Evolutionary conservation across 202 grass and related monocot genomes (phyloP), one percentile per base, ranked within the genome.

Genomic region (Schoenoplectus tabernaemontani): DNA sequence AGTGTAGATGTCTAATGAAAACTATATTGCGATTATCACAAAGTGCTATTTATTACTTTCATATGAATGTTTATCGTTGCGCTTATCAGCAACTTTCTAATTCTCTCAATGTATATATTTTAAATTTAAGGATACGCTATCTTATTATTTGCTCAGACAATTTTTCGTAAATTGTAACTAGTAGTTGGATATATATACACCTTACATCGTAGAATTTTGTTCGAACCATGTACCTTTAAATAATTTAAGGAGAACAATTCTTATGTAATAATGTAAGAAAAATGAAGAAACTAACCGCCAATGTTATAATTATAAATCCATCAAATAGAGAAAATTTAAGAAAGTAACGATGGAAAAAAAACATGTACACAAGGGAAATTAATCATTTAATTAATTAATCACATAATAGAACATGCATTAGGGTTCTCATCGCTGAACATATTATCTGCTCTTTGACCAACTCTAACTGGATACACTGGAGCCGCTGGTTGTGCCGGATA

Each of bases 341-440:
- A 68, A 43, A 42, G n/a, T 6, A 42, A 2, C 16, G 15, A 67
- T 42, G 4, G 3, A 38, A 41, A 43, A 71, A 16, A 44, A 28
- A 47, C 24, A 28, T 50, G 7, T 30, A 30, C 43, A 72, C 24
- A 72, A 32, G 12, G 22, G 7, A 53, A 54, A 36, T 0, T n/a
- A 74, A 17, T 51, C 28, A 28, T 28, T 28, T 28, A 28, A 15
- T 73, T 17, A 33, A 75, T 51, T 26, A 17, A 75, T 75, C 70
- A 75, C 70, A 75, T 75, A 17, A 75, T 75, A 53, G 28, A 53
- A 48, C 70, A 75, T 54, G 70, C 70, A 75, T 75, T 75, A 44
- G 70, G 24, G 16, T 75, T 75, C 28, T 75, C 70, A 75, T 75
- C 70, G 19, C 70, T 75, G 32, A 75, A 75, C 12, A 54, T 75